A percentile compares a stretch with the other conserved stretches of the same genome.
phyloP scores from a whole-genome alignment of 768 basidiomycete species.

The Krasilnikovozyma curviuscula region DNA sequence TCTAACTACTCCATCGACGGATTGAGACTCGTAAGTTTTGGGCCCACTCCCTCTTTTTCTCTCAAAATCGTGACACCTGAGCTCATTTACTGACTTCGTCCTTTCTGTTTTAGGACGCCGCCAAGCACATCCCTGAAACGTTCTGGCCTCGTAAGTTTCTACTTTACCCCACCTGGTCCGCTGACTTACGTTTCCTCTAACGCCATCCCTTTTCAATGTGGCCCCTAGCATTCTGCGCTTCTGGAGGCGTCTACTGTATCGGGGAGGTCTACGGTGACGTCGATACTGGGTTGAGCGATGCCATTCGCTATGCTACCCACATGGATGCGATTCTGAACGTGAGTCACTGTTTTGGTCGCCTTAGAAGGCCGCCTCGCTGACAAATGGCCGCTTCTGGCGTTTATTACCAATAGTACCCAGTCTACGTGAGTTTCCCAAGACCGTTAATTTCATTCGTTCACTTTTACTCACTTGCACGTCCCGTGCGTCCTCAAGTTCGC shows the following conservation, averaged over 20 bases:
- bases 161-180: no score
- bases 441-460: constrained; percentile 39
- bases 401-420: not conserved
- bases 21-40: constrained; percentile 72
- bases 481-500: no score
- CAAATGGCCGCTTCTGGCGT: not conserved
- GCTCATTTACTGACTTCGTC: no score
- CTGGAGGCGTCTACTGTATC: constrained; percentile 68
- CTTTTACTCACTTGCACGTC: no score
- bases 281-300: not conserved
- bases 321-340: constrained; percentile 12
- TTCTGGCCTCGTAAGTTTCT: no score
- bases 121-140: no score
- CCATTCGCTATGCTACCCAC: constrained; percentile 3
- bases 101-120: no score
- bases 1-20: constrained; percentile 58
- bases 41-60: no score
- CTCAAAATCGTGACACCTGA: no score
- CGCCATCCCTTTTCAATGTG: not conserved
- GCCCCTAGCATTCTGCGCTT: constrained; percentile 42
- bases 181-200: not conserved
- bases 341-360: no score
- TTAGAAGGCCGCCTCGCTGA: not conserved
- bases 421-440: not conserved
- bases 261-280: constrained; percentile 42